Base-by-base conservation (phyloP, 768 basidiomycete genomes). In the Trametes maxima region DNA sequence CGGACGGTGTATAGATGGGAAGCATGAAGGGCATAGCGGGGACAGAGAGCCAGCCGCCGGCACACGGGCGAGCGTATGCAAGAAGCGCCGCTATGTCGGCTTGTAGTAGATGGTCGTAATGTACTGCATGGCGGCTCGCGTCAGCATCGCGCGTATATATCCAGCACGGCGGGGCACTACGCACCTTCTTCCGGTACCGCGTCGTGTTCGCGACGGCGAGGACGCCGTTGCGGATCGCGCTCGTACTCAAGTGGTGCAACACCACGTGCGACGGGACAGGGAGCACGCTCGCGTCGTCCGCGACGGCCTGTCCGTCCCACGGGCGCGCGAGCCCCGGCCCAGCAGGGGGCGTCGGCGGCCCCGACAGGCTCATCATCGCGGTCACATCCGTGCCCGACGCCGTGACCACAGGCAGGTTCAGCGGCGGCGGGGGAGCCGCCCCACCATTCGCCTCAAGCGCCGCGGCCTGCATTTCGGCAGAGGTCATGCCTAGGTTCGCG, bases 251-350 rank as follows among this genome's bases (percentile, higher is more conserved):
- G 74, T 98, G 95, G 68, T 97, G 94, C 65, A 98, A 78, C 22
- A 98, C 94, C 39, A 94, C 93, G 77, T 98, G 95, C 39, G 87
- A 90, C 21, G 95, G 95, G 21, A 97, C 93, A 16, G 96, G 90
- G 64, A 98, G 75, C 58, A 98, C 94, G 49, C 88, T 89, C 53
- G 85, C 90, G 70, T 98, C 95, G 74, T 98, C 95, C 17, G 86
- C 84, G 69, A 88, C 65, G n/a, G 82, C 77, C 37, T 60, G 57
- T 16, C 59, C 42, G 28, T 65, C 65, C 59, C 50, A 55, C 51
- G 63, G 64, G 21, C 51, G 57, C 47, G 48, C 55, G 54, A 33
- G 16, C 42, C 11, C 44, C 12, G 37, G 16, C 42, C 11, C 44
- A 10, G 64, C 58, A 10, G 57, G 62, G 5, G 65, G 64, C 28